Evolutionary conservation across 805 yeast genomes (phyloP).

Genomic region (Hanseniaspora thailandica): DNA sequence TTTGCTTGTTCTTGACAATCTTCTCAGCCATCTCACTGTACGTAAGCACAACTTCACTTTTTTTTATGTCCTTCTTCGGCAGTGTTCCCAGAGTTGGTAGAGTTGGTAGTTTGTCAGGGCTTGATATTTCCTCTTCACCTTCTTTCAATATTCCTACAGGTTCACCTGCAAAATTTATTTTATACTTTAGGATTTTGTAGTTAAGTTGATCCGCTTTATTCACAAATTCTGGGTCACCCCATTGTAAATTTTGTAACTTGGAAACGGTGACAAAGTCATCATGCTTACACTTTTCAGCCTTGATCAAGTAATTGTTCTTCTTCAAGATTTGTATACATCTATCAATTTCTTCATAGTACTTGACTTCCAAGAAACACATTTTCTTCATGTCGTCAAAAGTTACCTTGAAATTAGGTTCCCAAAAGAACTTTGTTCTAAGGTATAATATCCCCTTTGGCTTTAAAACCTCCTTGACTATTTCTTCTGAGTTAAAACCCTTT

Average conservation of each 20-base stretch:
- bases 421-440: conserved; percentile 49
- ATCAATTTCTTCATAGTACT: conserved; percentile 32
- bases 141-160: conserved; percentile 7
- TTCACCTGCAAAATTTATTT: conserved; percentile 8
- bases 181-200: conserved; percentile 4
- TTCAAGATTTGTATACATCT: conserved; percentile 27
- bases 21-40: conserved; percentile 5
- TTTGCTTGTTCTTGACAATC: conserved; percentile 6
- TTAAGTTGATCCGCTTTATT: background rate
- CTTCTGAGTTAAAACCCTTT: conserved; percentile 38
- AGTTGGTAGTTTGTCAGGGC: background rate
- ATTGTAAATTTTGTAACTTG: conserved; percentile 6
- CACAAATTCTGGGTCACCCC: conserved; percentile 13
- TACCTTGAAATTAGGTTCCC: conserved; percentile 45
- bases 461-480: conserved; percentile 47
- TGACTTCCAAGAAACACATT: conserved; percentile 37
- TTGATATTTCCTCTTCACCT: background rate
- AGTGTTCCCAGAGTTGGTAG: conserved; percentile 4
- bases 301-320: conserved; percentile 7
- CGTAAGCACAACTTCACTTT: background rate
- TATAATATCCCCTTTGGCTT: conserved; percentile 48
- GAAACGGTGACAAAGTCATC: conserved; percentile 5
- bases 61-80: background rate
- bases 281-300: conserved; percentile 3
- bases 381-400: conserved; percentile 46